These are phyloP conservation scores for Metschnikowia lachancei DNA, from an alignment of 805 yeast species.

Conservation along the genomic window DNA sequence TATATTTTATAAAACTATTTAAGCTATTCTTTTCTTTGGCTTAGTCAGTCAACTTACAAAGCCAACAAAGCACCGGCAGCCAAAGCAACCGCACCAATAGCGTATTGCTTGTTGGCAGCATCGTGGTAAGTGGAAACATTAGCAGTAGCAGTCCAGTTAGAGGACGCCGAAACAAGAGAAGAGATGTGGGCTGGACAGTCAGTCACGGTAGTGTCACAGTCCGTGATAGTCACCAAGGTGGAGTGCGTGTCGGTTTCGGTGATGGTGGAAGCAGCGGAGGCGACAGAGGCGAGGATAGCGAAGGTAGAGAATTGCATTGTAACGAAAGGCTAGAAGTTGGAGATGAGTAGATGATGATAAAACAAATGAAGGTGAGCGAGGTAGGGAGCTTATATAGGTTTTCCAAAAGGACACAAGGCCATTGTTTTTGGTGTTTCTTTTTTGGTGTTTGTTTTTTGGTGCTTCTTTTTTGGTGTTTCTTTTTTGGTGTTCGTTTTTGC, in stretches of 20 bases:
- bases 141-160: slow-evolving; percentile 24
- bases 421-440: background rate
- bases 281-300: slow-evolving; percentile 35
- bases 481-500: no score
- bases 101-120: slow-evolving; percentile 35
- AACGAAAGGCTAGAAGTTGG: slow-evolving; percentile 29
- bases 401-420: background rate
- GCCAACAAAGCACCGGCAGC: slow-evolving; percentile 48
- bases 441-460: no score
- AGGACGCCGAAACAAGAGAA: slow-evolving; percentile 10
- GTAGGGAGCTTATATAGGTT: slow-evolving; percentile 12
- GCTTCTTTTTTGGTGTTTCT: no score
- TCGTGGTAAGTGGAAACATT: slow-evolving; percentile 34
- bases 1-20: slow-evolving; percentile 1
- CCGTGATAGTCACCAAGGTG: slow-evolving; percentile 47
- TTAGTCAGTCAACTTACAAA: slow-evolving; percentile 22
- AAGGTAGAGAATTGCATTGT: slow-evolving; percentile 49
- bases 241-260: slow-evolving; percentile 22
- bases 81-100: slow-evolving; percentile 48
- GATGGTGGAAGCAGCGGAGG: slow-evolving; percentile 38
- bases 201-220: slow-evolving; percentile 45
- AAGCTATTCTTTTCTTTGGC: background rate
- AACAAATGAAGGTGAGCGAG: slow-evolving; percentile 12
- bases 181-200: slow-evolving; percentile 42
- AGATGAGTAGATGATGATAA: slow-evolving; percentile 23